Evolutionary conservation across 2,329 filamentous ascomycete species (phyloP), one percentile per base, ranked within the genome.

Genomic region (Aureobasidium mangrovei): DNA sequence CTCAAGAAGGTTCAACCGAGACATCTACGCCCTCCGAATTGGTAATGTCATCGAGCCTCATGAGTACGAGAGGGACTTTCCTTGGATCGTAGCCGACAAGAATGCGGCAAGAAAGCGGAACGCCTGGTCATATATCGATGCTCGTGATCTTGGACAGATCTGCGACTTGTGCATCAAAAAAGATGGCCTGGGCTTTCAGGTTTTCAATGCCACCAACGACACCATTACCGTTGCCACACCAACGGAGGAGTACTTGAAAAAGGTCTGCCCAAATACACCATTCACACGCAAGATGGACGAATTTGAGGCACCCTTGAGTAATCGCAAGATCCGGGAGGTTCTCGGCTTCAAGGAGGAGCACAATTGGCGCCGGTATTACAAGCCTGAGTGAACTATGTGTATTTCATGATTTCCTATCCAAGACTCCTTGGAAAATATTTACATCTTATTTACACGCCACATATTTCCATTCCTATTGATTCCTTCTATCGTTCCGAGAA

Each of bases 181-280:
- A 59, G 72, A 74, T 61, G 79, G 77, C 0, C 61, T 84, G 7
- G 81, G 81, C 0, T 84, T 81, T 60, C 79, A 84, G 62, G 68
- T 83, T 0, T 84, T 84, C 66, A 84, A 84, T 61, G 81, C 80
- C 1, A 81, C 79, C 0, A 84, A 84, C 61, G 75, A 81, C 60
- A 78, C 73, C 2, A 83, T 83, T 46, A 84, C 80, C 0, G 76
- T 76, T 3, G 73, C 69, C 7, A 64, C 71, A 26, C 74, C 77
- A 0, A 81, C 79, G 0, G 68, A 67, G 41, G 71, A 78, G 55
- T 80, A 82, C 56, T 60, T 83, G 53, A 68, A 73, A 60, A 70
- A 75, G 60, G 67, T 67, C 7, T 75, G 71, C 53, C 79, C 79
- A 0, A 67, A 73, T 24, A 75, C 74, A 10, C 70, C 72, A 1